These are phyloP conservation scores for Globisporangium carolinianum DNA, from an alignment of 352 stramenopile species.

Conservation along the genomic window DNA sequence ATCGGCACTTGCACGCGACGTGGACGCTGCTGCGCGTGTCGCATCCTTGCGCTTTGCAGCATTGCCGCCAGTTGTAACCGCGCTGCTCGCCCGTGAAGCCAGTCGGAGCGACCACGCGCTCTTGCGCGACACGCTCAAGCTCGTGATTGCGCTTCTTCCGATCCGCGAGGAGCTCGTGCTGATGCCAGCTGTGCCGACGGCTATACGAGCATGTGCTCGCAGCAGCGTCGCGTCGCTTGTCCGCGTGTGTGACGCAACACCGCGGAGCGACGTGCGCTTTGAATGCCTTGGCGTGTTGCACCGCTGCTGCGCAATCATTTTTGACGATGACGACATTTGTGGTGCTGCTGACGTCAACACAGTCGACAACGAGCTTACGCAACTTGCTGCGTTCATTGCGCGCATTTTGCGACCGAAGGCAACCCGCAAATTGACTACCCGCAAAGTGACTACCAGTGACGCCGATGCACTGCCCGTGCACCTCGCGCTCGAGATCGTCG, in stretches of 20 bases:
- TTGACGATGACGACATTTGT: constrained; percentile 3
- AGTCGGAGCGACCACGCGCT: constrained; percentile 38
- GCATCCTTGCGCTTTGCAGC: constrained; percentile 28
- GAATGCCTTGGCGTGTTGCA: constrained; percentile 54
- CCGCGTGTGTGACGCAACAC: constrained; percentile 46
- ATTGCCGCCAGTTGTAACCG: constrained; percentile 38
- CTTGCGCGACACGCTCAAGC: constrained; percentile 48
- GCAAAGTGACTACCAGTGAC: constrained; percentile 5
- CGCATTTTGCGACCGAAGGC: constrained; percentile 42
- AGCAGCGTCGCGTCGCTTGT: constrained; percentile 42
- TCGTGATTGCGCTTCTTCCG: constrained; percentile 43
- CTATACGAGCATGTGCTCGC: constrained; percentile 29
- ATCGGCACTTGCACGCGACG: neutral
- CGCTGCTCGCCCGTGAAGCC: constrained; percentile 31
- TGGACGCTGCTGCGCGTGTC: constrained; percentile 3
- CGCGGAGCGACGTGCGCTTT: constrained; percentile 37
- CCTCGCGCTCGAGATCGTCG: constrained; percentile 44
- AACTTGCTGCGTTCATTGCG: constrained; percentile 42
- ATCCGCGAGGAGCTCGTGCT: constrained; percentile 22
- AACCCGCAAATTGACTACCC: neutral
- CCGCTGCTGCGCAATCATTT: constrained; percentile 34
- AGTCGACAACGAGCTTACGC: constrained; percentile 21
- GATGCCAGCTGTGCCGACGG: constrained; percentile 12
- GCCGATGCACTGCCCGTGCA: constrained; percentile 24
- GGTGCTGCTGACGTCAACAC: neutral